Evolutionary conservation across 2,329 filamentous ascomycete genomes (phyloP), one percentile per base, ranked within the genome.

Genomic region (Pleomassaria siparia): DNA sequence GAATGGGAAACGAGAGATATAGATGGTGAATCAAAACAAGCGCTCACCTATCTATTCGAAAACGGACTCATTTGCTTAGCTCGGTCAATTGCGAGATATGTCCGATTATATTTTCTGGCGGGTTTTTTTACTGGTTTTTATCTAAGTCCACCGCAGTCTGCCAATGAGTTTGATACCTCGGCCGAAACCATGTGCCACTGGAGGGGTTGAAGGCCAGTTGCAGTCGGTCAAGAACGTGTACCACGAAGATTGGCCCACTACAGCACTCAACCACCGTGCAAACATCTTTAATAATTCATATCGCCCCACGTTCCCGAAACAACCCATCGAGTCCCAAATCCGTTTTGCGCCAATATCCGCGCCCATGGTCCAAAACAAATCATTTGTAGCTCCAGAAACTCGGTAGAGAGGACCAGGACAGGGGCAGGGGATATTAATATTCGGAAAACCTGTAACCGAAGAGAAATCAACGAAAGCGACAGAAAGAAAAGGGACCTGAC

Each of bases 71-170:
- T n/a, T n/a, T n/a, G n/a, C n/a, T n/a, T n/a, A n/a, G n/a, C n/a
- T n/a, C n/a, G n/a, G n/a, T n/a, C n/a, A 4, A 40, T 40, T n/a
- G 36, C 24, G 36, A 40, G 16, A 26, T 24, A 25, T 10, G 37
- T 46, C 28, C 35, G 46, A 49, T 42, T 51, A 29, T 49, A 30
- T 44, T 53, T 50, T 55, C 26, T 36, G 44, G 45, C 47, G 44
- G 43, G 29, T 46, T 44, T 49, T 46, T n/a, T n/a, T n/a, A n/a
- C 46, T 49, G 46, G 40, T 35, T 41, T 41, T 42, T 50, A 52
- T 48, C 46, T 52, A 52, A 43, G 40, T 47, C 43, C 21, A 28
- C 44, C 36, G 22, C 39, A 28, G 13, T n/a, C 21, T 16, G 12
- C 32, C 16, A 18, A 20, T 10, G 5, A 32, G 9, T 16, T 16